A percentile compares a stretch with the other conserved stretches of the same genome.
Conservation (phyloP, 805 yeast species). For the Candida vartiovaarae region DNA sequence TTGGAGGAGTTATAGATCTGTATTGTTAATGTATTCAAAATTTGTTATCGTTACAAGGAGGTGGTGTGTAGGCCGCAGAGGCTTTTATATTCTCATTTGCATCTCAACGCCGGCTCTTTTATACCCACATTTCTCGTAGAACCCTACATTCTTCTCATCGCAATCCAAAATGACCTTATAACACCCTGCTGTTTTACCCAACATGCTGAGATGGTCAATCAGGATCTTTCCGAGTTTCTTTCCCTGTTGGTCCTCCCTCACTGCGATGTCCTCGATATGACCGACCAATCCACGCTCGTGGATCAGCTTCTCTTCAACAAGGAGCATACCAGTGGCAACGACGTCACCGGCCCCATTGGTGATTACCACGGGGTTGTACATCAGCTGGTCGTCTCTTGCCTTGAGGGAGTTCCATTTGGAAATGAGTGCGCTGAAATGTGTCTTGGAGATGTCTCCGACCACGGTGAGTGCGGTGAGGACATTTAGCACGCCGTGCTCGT, state of each 20-base stretch:
- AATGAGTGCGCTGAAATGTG: slow-evolving; percentile 43
- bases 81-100: slow-evolving; percentile 39
- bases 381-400: slow-evolving; percentile 19
- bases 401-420: slow-evolving; percentile 47
- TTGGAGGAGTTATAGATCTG: slow-evolving; percentile 16
- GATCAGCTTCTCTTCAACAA: slow-evolving; percentile 76
- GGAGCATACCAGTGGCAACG: slow-evolving; percentile 78
- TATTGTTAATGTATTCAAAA: not conserved
- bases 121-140: slow-evolving; percentile 86
- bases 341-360: slow-evolving; percentile 37
- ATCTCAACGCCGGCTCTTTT: slow-evolving; percentile 60
- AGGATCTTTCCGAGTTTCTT: slow-evolving; percentile 66
- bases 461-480: slow-evolving; percentile 67
- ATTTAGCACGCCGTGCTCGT: slow-evolving; percentile 51
- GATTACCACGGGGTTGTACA: slow-evolving; percentile 68
- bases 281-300: slow-evolving; percentile 85
- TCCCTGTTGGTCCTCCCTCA: slow-evolving; percentile 70
- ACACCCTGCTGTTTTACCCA: slow-evolving; percentile 60
- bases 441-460: slow-evolving; percentile 63
- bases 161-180: slow-evolving; percentile 91
- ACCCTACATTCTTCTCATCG: slow-evolving; percentile 69
- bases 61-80: not conserved
- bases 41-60: not conserved
- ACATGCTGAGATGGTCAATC: slow-evolving; percentile 51
- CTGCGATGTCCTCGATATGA: slow-evolving; percentile 93